Evolutionary conservation across 2,329 filamentous ascomycete genomes (phyloP), one percentile per base, ranked within the genome.

Genomic region (Claviceps lovelessii): DNA sequence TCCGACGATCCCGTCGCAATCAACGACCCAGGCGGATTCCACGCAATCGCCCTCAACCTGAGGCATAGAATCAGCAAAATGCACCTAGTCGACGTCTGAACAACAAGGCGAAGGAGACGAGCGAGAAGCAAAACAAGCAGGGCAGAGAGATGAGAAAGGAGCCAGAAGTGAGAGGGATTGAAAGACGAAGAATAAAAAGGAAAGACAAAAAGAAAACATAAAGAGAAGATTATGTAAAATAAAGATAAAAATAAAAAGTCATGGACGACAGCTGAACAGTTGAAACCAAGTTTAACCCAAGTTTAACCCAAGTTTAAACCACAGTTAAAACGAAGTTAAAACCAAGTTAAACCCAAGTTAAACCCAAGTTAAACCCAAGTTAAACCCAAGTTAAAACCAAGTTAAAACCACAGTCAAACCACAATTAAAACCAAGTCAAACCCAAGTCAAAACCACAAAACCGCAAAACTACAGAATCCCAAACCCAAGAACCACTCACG

Each of bases 21-120:
- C 57, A 93, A 75, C 9, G 81, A 86, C 39, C 91, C 90, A 0
- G 88, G 75, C 0, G 90, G 88, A 60, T 91, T 95, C 91, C 91
- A 97, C 44, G 87, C 84, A 60, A 97, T 84, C 1, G 86, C 85
- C 45, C 87, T 83, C 55, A 94, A 76, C 59, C 85, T 89, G 37
- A 9, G 15, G 3, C 29, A 17, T 57, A 33, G 41, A 49, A 51
- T 52, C 23, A 37, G n/a, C 46, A 33, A 28, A 41, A 23, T 23
- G 23, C 23, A 23, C 23, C 3, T 23, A 23, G 1, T 23, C 23
- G 23, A 23, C 23, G 23, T 23, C 33, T 33, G 33, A 33, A 9
- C 33, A 33, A 33, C 6, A 33, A 33, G 33, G 33, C 6, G 9
- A 33, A 23, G 23, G 2, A 23, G 23, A 23, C 23, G 23, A 23